Base-by-base conservation (phyloP, 2,329 filamentous ascomycete species). In the Fusarium sp. region DNA sequence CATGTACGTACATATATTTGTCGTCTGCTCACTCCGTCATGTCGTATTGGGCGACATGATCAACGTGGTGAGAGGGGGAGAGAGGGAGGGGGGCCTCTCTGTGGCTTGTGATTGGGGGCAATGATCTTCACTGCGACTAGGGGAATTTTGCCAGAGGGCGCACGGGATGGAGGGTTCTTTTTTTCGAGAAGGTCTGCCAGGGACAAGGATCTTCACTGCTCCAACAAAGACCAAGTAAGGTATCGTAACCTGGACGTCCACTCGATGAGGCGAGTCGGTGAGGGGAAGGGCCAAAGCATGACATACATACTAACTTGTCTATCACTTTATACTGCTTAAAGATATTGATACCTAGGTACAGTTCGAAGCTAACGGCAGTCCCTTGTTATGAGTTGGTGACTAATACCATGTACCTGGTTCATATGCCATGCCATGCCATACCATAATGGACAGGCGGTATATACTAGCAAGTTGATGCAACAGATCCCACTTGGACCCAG, bases 111-210 rank as follows among this genome's bases (percentile, higher is more conserved):
- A 55, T 64, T 65, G 66, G 68, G 42, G 60, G 71, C 30, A 62
- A 62, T 57, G 71, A 71, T 73, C 57, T 62, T 68, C 66, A 28
- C 70, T 62, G 57, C 54, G 52, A 66, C 65, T 73, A 73, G 70
- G 66, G 70, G 62, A 66, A 66, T 73, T 73, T 64, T 64, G 45
- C 24, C 38, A 69, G 45, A 64, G 57, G 48, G 63, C 62, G 65
- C 69, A 57, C 50, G 54, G 42, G 54, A 54, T 59, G 52, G 58
- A 62, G 52, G 59, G 70, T 74, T 74, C 71, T 72, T 74, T 72
- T 74, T 71, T 74, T 74, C 71, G 70, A 74, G 71, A 74, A 74
- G 71, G 52, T 74, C 57, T 62, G 51, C 50, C 42, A 50, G 39
- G 30, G 52, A 39, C 71, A 74, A 58, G 71, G 71, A 72, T 74